Evolutionary conservation across 768 basidiomycete species (phyloP).

Genomic region (Pilatotrama ljubarskyi): DNA sequence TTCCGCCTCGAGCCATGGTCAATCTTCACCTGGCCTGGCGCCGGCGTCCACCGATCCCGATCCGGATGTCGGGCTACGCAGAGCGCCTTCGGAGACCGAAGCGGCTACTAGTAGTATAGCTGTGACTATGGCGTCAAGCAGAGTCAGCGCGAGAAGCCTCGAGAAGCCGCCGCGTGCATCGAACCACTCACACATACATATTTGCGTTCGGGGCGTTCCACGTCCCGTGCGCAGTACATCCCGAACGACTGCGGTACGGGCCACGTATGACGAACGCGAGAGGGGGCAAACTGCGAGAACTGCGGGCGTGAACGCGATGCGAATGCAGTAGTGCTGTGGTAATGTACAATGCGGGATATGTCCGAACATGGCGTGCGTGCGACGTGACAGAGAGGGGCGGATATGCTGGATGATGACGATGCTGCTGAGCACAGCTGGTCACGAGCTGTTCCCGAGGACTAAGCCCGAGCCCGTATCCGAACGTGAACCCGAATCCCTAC

Average conservation of each 20-base stretch:
- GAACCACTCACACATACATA: constrained; percentile 10
- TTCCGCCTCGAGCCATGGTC: too few species aligned
- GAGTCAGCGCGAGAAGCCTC: constrained; percentile 18
- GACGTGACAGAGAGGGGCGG: neutral
- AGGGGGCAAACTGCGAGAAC: too few species aligned
- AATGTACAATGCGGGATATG: constrained; percentile 9
- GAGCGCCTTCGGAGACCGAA: neutral
- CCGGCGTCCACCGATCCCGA: neutral
- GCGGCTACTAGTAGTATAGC: too few species aligned
- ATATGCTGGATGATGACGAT: too few species aligned
- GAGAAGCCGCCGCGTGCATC: constrained; percentile 18
- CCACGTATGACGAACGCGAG: too few species aligned
- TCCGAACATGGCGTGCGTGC: neutral
- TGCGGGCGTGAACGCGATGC: too few species aligned
- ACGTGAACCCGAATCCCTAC: constrained; percentile 14
- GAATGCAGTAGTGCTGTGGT: too few species aligned
- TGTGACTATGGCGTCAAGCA: constrained; percentile 5
- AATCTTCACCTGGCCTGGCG: too few species aligned
- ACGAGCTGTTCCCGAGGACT: neutral
- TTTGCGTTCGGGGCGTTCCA: neutral
- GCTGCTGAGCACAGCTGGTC: neutral
- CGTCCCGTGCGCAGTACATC: too few species aligned
- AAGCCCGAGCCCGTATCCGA: too few species aligned
- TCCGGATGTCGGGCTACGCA: neutral
- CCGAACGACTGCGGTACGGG: too few species aligned